Conservation (phyloP, 176 grass and related monocot species). For the Pontederia paniculata region DNA sequence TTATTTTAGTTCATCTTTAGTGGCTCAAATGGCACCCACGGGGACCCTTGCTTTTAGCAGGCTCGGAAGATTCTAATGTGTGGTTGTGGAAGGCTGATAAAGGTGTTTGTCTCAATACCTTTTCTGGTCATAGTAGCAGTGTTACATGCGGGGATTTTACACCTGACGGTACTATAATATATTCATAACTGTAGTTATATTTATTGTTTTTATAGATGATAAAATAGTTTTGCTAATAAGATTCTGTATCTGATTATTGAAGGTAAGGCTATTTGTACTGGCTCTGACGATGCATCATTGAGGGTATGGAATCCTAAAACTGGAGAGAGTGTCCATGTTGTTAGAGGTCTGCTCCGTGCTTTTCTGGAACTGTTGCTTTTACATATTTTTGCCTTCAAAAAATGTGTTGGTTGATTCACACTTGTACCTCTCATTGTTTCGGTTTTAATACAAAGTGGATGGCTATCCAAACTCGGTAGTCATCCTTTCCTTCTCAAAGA, state of each 20-base stretch:
- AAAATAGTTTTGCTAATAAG: background rate
- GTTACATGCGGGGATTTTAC: constrained; percentile 88
- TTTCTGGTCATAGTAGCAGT: constrained; percentile 63
- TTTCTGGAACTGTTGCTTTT: background rate
- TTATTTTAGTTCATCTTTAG: constrained; percentile 20
- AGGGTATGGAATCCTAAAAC: constrained; percentile 87
- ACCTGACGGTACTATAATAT: constrained; percentile 51
- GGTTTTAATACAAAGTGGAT: too few species aligned
- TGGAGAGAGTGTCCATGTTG: constrained; percentile 50
- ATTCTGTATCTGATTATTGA: constrained; percentile 17
- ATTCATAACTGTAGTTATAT: background rate
- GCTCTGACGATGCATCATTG: constrained; percentile 70
- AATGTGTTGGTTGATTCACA: too few species aligned
- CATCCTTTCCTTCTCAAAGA: too few species aligned
- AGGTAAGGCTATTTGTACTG: constrained; percentile 86
- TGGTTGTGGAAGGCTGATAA: constrained; percentile 95
- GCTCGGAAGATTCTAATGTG: constrained; percentile 74
- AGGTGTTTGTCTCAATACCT: constrained; percentile 45
- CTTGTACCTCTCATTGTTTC: too few species aligned
- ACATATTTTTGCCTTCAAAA: background rate
- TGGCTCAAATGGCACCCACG: constrained; percentile 94
- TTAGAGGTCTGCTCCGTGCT: constrained; percentile 40
- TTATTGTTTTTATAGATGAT: background rate
- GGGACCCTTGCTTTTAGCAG: constrained; percentile 72
- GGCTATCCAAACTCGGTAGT: too few species aligned